These are phyloP conservation scores for Rhazya stricta DNA, from an alignment of 257 asterid species.

Conservation along the genomic window DNA sequence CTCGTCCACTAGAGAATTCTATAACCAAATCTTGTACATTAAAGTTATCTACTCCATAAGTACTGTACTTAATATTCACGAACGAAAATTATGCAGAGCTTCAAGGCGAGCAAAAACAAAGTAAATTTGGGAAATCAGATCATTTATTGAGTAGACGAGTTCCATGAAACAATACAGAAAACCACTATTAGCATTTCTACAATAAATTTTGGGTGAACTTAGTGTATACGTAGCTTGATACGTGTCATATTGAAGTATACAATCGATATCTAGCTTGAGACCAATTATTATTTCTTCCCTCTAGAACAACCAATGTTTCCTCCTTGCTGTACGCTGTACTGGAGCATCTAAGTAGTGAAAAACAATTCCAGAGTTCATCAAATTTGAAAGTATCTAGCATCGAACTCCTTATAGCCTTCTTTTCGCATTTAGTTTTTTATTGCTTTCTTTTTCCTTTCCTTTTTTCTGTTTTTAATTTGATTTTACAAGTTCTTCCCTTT, in stretches of 20 bases:
- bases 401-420: background rate
- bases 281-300: background rate
- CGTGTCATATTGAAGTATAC: background rate
- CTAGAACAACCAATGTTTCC: conserved; percentile 55
- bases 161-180: background rate
- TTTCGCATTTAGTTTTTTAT: background rate
- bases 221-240: background rate
- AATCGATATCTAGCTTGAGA: too few species aligned
- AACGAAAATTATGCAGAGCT: background rate
- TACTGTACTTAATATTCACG: background rate
- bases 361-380: conserved; percentile 7
- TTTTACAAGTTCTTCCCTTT: too few species aligned
- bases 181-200: background rate
- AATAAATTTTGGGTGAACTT: background rate
- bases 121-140: background rate
- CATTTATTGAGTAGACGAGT: background rate
- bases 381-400: background rate
- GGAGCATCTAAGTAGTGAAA: conserved; percentile 38
- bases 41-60: background rate
- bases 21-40: background rate
- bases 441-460: background rate
- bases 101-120: background rate
- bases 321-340: conserved; percentile 33
- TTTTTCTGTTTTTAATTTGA: too few species aligned
- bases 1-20: background rate